Base-by-base conservation (phyloP, 2,329 filamentous ascomycete genomes). In the Aureobasidium leucospermi region DNA sequence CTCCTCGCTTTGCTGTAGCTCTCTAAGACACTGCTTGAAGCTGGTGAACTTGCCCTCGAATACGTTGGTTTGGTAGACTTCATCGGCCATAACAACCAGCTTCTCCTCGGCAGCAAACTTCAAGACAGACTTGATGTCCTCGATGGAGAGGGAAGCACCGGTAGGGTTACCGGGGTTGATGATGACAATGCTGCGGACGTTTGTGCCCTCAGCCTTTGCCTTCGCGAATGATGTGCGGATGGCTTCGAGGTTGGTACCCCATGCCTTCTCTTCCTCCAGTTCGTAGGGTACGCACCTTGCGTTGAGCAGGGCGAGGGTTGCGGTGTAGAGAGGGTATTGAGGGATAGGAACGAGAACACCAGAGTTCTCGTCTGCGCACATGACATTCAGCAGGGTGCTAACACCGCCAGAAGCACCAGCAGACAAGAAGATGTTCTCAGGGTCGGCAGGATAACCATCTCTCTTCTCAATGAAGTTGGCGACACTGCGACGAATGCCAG, bases 161-260 rank as follows among this genome's bases (percentile, higher is more conserved):
- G 94, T 99, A 3, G 94, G 94, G 78, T 99, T 99, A 61, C 94
- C 94, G 0, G 94, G 94, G 81, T 99, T 99, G 80, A 99, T 99
- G 68, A 99, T 87, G 65, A 94, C 93, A 67, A 99, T 91, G 67
- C 90, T 89, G 68, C 92, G 90, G 58, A 96, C 89, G 67, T 97
- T 91, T 62, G 86, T 86, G 63, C 91, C 92, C 56, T 89, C 83
- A 57, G 79, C 77, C 71, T 86, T 84, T 64, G 92, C 93, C 71
- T 89, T 85, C 60, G 85, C 79, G 70, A 94, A 84, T 1, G 91
- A 81, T 41, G 81, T 72, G 66, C 84, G 85, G 75, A 99, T 94
- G 47, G 84, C 82, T n/a, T 82, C 79, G 43, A 96, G 76, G 70
- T 95, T 88, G 49, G 93, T 97, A 63, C 89, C 89, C 94, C 94